phyloP scores from a whole-genome alignment of 2,329 filamentous ascomycete genomes.

The Chaetomium sp. region DNA sequence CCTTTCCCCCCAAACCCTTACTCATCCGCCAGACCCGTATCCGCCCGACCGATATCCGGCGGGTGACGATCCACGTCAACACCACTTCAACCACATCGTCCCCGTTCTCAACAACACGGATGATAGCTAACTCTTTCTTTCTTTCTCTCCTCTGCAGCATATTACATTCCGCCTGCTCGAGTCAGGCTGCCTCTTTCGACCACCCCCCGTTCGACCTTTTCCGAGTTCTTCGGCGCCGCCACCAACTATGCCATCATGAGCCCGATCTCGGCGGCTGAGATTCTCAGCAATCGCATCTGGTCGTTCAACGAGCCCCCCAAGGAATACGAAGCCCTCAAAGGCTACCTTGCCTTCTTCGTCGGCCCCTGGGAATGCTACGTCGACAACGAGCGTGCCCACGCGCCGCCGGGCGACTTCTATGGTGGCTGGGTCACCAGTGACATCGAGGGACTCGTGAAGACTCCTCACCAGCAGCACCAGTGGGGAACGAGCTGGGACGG shows the following conservation, averaged over 20 bases:
- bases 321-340: constrained; percentile 46
- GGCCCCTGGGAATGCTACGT: constrained; percentile 58
- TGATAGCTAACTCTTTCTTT: constrained; percentile 5
- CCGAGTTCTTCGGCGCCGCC: constrained; percentile 56
- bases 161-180: constrained; percentile 50
- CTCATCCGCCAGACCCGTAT: no score
- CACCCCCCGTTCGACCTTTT: constrained; percentile 42
- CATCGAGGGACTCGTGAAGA: constrained; percentile 47
- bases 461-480: constrained; percentile 20
- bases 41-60: no score
- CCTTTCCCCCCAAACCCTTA: background rate
- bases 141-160: constrained; percentile 34
- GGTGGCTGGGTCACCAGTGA: constrained; percentile 59
- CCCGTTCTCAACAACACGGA: background rate
- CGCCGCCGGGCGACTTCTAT: constrained; percentile 57
- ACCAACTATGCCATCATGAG: constrained; percentile 49
- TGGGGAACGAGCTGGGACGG: constrained; percentile 25
- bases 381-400: constrained; percentile 52
- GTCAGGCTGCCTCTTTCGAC: constrained; percentile 41
- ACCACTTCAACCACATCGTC: no score
- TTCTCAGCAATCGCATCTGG: constrained; percentile 50
- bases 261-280: constrained; percentile 29
- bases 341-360: constrained; percentile 53
- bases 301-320: constrained; percentile 49
- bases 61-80: no score